A percentile compares a stretch with the other conserved stretches of the same genome.
Conservation (phyloP, 352 stramenopile species). For the Plasmopara viticola region DNA sequence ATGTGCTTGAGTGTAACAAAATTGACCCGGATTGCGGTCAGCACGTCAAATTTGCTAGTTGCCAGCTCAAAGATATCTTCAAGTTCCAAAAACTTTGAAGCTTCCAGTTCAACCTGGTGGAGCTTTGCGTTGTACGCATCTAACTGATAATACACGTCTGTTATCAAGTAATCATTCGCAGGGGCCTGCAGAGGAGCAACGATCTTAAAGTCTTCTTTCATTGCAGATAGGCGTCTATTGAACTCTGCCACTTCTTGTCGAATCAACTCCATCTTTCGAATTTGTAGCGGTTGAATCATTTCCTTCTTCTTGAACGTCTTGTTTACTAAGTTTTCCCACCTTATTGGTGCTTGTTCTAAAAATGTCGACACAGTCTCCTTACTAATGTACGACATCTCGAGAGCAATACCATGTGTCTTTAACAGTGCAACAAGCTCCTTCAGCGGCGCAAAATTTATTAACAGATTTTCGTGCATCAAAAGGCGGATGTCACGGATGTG, state of each 20-base stretch:
- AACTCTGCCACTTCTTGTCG: conserved; percentile 68
- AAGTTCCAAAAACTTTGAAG: conserved; percentile 78
- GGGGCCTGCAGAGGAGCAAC: conserved; percentile 51
- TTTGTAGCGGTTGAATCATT: conserved; percentile 85
- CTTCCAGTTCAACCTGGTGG: conserved; percentile 74
- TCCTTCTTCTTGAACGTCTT: conserved; percentile 92
- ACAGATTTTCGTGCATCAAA: conserved; percentile 73
- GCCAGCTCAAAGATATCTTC: conserved; percentile 95
- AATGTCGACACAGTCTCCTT: conserved; percentile 81
- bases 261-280: conserved; percentile 82
- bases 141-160: conserved; percentile 82
- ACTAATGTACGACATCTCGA: conserved; percentile 84
- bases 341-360: conserved; percentile 81
- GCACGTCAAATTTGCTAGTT: conserved; percentile 71
- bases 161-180: conserved; percentile 16
- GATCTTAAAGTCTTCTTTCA: conserved; percentile 62
- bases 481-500: conserved; percentile 85
- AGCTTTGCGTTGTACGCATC: conserved; percentile 84
- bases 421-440: conserved; percentile 78
- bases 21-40: conserved; percentile 74
- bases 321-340: conserved; percentile 91
- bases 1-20: conserved; percentile 88
- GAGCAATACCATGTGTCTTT: conserved; percentile 81
- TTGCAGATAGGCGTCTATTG: conserved; percentile 46
- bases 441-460: conserved; percentile 69